Evolutionary conservation across 2,329 filamentous ascomycete species (phyloP), one percentile per base, ranked within the genome.

Genomic region (Fusarium incarnatum): DNA sequence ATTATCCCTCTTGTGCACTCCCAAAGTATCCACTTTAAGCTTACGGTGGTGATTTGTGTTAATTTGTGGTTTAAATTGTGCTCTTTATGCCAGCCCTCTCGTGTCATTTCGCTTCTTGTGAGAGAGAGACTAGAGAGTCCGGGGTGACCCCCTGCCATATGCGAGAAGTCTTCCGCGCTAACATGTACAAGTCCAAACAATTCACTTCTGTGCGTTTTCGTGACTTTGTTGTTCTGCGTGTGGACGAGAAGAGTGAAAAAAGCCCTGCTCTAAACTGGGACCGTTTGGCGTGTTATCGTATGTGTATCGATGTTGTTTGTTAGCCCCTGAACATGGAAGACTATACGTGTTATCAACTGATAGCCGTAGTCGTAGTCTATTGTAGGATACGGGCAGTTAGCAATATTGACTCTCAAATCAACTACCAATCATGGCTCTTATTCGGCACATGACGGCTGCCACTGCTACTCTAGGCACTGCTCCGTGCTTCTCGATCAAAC

Each of bases 91-190:
- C 67, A 65, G 57, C 63, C 69, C 56, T 68, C 64, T 65, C 64
- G 68, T 71, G 67, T 76, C 73, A 78, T 79, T 60, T 79, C 76
- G 75, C 76, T 79, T 76, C 72, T 66, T 72, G 59, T 73, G 64
- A 67, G 70, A 60, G 64, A 67, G 70, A 60, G 73, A 73, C 71
- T 75, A 67, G 70, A 62, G 73, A 73, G 72, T 75, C 75, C 65
- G 68, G 73, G 75, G 65, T 69, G 63, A 59, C 63, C 68, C 60
- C 32, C 71, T 64, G 66, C 73, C 60, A 55, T 60, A 64, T 71
- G 56, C 63, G 62, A 68, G 66, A 55, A 46, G 65, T 53, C 47
- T 50, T 54, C 63, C 45, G 30, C 70, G 42, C 67, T 67, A 61
- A 37, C 34, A 37, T 37, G 34, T 37, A 37, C 18, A 37, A 37